A percentile compares a stretch with the other conserved stretches of the same genome.
Evolutionary conservation across 805 yeast species (phyloP).

Genomic region (Hermanozyma aechmeae): DNA sequence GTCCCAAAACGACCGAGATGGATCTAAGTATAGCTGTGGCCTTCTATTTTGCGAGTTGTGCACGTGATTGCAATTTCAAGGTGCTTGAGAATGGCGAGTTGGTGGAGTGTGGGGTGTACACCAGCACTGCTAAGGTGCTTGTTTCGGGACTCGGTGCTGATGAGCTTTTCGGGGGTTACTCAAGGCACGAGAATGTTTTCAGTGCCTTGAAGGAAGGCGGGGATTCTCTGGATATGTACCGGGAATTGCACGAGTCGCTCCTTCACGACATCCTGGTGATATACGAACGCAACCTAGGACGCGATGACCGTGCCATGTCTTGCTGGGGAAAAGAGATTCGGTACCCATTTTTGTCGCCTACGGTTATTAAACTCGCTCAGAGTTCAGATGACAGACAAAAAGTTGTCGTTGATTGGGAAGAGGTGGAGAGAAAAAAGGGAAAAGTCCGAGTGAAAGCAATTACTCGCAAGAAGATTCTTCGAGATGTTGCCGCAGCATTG

Average conservation of each 20-base stretch:
- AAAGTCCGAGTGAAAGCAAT: slow-evolving; percentile 19
- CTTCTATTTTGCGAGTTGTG: slow-evolving; percentile 80
- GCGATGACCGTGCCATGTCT: slow-evolving; percentile 86
- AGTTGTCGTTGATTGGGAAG: slow-evolving; percentile 24
- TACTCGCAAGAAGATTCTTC: slow-evolving; percentile 44
- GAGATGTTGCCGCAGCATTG: slow-evolving; percentile 49
- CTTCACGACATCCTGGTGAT: slow-evolving; percentile 63
- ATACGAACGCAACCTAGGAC: slow-evolving; percentile 70
- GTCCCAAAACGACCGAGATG: slow-evolving; percentile 87
- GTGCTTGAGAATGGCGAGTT: background rate
- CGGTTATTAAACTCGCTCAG: slow-evolving; percentile 18
- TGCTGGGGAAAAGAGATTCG: slow-evolving; percentile 85
- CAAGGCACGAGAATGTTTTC: slow-evolving; percentile 60
- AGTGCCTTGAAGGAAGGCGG: slow-evolving; percentile 15
- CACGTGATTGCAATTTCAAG: slow-evolving; percentile 1
- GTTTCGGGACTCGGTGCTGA: slow-evolving; percentile 96
- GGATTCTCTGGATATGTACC: slow-evolving; percentile 13
- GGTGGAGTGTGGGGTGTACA: slow-evolving; percentile 24
- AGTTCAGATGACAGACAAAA: slow-evolving; percentile 36
- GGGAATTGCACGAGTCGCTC: slow-evolving; percentile 48
- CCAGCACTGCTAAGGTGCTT: slow-evolving; percentile 56
- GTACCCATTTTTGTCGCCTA: slow-evolving; percentile 73
- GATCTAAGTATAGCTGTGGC: slow-evolving; percentile 94
- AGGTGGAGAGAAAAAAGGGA: slow-evolving; percentile 12
- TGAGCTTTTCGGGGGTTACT: slow-evolving; percentile 93